A percentile compares a stretch with the other conserved stretches of the same genome.
These are phyloP conservation scores for Drosera capensis DNA, from an alignment of 148 eudicot species.

Conservation along the genomic window DNA sequence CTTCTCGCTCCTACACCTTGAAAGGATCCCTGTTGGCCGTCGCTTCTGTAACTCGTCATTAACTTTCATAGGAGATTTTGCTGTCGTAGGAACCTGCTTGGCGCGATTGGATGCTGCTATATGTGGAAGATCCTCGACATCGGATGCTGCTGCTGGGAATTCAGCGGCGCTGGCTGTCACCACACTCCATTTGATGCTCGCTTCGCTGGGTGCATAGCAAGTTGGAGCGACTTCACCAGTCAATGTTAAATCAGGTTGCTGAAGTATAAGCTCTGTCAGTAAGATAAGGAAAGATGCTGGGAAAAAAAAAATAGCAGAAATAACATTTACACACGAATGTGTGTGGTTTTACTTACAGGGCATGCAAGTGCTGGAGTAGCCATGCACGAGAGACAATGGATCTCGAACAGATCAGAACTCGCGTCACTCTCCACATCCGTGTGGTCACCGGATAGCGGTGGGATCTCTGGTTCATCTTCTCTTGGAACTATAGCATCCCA, in stretches of 20 bases:
- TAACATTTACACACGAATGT: too few relatives aligned
- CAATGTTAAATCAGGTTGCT: constrained; percentile 12
- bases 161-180: constrained; percentile 74
- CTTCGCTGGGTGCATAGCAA: constrained; percentile 72
- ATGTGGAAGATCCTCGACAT: constrained; percentile 22
- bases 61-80: neutral
- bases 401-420: constrained; percentile 60
- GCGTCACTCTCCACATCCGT: constrained; percentile 38
- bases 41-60: constrained; percentile 9
- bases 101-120: neutral
- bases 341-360: too few relatives aligned
- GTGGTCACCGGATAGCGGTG: constrained; percentile 8
- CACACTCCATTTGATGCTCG: constrained; percentile 78
- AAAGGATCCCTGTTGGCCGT: constrained; percentile 20
- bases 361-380: constrained; percentile 19
- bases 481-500: constrained; percentile 30
- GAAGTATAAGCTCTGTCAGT: too few relatives aligned
- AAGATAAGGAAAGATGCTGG: too few relatives aligned
- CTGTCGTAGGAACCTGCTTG: constrained; percentile 3
- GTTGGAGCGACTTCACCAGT: constrained; percentile 19
- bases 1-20: constrained; percentile 62
- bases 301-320: too few relatives aligned
- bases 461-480: constrained; percentile 8
- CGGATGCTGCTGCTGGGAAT: constrained; percentile 25
- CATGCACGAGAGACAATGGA: constrained; percentile 33